Evolutionary conservation across 163 green algal species (phyloP).

Genomic region (Scenedesmus sp.): DNA sequence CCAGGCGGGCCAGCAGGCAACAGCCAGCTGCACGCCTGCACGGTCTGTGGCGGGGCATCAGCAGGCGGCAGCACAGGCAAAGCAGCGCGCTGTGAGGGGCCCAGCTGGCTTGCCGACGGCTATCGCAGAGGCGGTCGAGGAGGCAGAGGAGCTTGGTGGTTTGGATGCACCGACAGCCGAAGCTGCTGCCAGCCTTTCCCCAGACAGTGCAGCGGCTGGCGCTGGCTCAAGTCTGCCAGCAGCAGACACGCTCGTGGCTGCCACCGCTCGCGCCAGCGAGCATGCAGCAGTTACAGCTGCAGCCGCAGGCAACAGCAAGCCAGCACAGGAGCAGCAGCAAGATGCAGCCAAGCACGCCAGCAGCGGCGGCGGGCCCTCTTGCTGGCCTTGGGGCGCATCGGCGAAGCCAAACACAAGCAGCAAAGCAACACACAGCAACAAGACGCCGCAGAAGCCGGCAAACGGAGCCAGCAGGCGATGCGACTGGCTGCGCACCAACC

Average conservation of each 20-base stretch:
- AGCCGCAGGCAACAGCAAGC: not conserved
- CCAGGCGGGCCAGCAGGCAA: not conserved
- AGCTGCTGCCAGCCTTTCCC: not conserved
- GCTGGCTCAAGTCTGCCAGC: not conserved
- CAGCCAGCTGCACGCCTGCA: not conserved
- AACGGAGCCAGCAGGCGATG: not conserved
- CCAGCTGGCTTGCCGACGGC: not conserved
- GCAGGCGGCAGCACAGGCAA: not conserved
- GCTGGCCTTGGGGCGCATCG: not conserved
- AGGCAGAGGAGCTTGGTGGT: not conserved
- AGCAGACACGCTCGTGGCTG: not conserved
- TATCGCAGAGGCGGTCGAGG: slow-evolving; percentile 11
- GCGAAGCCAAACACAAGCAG: not conserved
- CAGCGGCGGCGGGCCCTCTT: not conserved
- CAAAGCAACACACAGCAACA: not conserved
- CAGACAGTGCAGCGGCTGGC: not conserved
- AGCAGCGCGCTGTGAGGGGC: slow-evolving; percentile 2
- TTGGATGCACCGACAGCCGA: too few species aligned
- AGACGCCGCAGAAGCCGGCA: not conserved
- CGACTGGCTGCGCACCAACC: slow-evolving; percentile 31
- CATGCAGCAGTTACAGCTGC: not conserved
- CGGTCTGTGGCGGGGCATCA: not conserved
- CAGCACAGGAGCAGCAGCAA: not conserved
- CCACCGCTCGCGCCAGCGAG: not conserved
- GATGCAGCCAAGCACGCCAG: not conserved